phyloP scores from a whole-genome alignment of 2,329 filamentous ascomycete species.

The Epichloe sylvatica region DNA sequence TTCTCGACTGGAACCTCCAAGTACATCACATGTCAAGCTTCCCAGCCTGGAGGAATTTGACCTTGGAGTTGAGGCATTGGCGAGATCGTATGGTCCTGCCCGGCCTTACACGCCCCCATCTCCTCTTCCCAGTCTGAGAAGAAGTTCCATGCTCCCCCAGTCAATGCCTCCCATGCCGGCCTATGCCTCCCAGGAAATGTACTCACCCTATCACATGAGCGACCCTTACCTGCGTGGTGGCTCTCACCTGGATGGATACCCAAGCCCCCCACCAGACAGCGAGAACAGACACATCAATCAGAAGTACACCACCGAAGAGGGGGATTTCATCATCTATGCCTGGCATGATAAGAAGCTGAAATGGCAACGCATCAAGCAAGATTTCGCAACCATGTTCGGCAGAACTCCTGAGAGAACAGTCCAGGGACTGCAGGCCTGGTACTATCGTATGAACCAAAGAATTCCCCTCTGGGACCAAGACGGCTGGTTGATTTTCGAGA shows the following conservation, averaged over 20 bases:
- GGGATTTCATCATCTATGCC: slow-evolving; percentile 30
- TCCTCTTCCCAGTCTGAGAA: slow-evolving; percentile 14
- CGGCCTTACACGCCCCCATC: slow-evolving; percentile 17
- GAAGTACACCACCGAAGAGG: slow-evolving; percentile 30
- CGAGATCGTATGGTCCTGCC: slow-evolving; percentile 16
- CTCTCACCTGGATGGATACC: slow-evolving; percentile 17
- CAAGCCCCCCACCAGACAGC: slow-evolving; percentile 22
- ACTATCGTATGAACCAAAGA: slow-evolving; percentile 29
- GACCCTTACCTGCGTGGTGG: slow-evolving; percentile 13
- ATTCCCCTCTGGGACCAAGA: slow-evolving; percentile 27
- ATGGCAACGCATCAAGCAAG: slow-evolving; percentile 27
- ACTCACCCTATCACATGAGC: slow-evolving; percentile 11
- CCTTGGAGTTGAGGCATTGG: slow-evolving; percentile 23
- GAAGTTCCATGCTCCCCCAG: slow-evolving; percentile 12
- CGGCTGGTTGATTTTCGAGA: slow-evolving; percentile 26
- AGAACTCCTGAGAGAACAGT: slow-evolving; percentile 24
- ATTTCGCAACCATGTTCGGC: slow-evolving; percentile 26
- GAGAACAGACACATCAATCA: slow-evolving; percentile 29
- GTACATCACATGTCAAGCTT: slow-evolving; percentile 14
- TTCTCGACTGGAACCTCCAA: slow-evolving; percentile 6
- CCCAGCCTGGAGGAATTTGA: slow-evolving; percentile 26
- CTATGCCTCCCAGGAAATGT: slow-evolving; percentile 11
- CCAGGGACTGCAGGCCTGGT: slow-evolving; percentile 29
- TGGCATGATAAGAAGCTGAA: slow-evolving; percentile 30
- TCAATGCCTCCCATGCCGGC: slow-evolving; percentile 11